Evolutionary conservation across 345 rosid genomes (phyloP), one percentile per base, ranked within the genome.

Genomic region (Sisymbrium altissimum): DNA sequence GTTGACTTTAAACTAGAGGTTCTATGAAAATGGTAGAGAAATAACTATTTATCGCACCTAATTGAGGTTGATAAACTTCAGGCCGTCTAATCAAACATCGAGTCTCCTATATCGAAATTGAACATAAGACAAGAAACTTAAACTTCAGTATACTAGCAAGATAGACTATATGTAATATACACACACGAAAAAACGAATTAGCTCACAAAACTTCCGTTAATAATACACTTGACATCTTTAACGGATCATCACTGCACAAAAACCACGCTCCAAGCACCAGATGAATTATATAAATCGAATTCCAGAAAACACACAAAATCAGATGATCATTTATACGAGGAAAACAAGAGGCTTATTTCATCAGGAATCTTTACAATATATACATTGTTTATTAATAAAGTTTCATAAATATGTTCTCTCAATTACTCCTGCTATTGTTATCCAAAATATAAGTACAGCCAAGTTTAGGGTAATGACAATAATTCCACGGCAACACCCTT

Each of bases 21-120:
- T n/a, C 64, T 19, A 50, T 15, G 30, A 60, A 39, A 49, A 4
- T 4, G 27, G 36, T 73, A 7, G 2, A 52, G 33, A 41, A 41
- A 61, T 12, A 68, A 60, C 64, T 50, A 68, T 30, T 27, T 53
- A 62, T 76, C 75, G 65, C 79, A 76, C 79, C 75, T 70, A 76
- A 27, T 25, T 45, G 59, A 70, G 80, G 65, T 69, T 54, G 79
- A 63, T 53, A 76, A 75, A 62, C 79, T 52, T 76, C 70, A 76
- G 30, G 70, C 65, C 74, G 43, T 62, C 74, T 68, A 69, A 76
- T 69, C 75, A 76, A 52, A 66, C 79, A 69, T 62, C 58, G 44
- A 53, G 58, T 68, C 79, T 68, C 74, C 74, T 68, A 75, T 61
- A 50, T 33, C 29, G 25, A 68, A 61, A 61, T 53, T 44, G 46